Percentiles rank a stretch among this genome's conserved stretches.
Evolutionary conservation across 139 green algal species (phyloP).

Genomic region (Klebsormidium nitens): DNA sequence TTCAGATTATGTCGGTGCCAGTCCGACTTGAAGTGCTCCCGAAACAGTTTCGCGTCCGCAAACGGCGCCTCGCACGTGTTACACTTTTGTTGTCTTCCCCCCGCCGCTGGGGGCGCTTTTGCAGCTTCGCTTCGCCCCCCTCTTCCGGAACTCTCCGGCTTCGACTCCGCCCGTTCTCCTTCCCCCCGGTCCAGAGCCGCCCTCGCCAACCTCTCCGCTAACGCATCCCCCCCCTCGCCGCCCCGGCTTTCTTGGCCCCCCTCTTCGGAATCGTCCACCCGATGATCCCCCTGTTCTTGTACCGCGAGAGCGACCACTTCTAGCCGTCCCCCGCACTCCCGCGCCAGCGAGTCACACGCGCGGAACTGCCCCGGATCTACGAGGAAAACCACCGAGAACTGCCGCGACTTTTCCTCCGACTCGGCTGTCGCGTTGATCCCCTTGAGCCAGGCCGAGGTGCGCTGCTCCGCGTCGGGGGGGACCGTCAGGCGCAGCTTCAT

Average conservation of each 20-base stretch:
- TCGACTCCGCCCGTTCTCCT: background rate
- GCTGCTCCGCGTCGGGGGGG: too few relatives aligned
- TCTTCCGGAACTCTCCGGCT: background rate
- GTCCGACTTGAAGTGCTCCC: conserved; percentile 79
- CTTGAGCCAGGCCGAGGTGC: too few relatives aligned
- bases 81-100: conserved; percentile 21
- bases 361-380: conserved; percentile 86
- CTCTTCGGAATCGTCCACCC: conserved; percentile 13
- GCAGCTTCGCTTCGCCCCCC: conserved; percentile 5
- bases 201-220: background rate
- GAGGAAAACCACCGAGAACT: conserved; percentile 35
- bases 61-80: conserved; percentile 49
- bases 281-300: conserved; percentile 28
- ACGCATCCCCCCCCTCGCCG: conserved; percentile 2
- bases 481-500: conserved; percentile 78
- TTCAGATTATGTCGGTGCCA: conserved; percentile 87
- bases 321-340: conserved; percentile 57
- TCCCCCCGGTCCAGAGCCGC: conserved; percentile 2
- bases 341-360: conserved; percentile 66
- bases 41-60: conserved; percentile 53
- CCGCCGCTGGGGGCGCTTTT: background rate
- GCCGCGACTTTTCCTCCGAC: too few relatives aligned
- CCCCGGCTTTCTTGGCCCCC: background rate
- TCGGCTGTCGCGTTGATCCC: background rate
- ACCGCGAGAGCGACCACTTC: conserved; percentile 80